Evolutionary conservation across 495 filamentous ascomycete genomes (phyloP).

Genomic region (Aspergillus asperescens): DNA sequence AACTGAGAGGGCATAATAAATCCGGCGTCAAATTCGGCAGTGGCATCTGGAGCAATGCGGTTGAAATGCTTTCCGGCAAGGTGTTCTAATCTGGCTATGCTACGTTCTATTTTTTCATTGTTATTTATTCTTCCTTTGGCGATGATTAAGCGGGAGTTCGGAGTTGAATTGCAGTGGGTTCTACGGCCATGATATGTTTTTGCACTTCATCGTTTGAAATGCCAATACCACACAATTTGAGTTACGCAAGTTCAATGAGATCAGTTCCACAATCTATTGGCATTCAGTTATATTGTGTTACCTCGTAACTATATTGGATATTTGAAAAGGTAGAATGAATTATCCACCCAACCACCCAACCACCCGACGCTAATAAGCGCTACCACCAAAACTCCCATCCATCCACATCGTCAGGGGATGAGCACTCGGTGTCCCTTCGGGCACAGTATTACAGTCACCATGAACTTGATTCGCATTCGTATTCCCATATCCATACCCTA

Average conservation of each 20-base stretch:
- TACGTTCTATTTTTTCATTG: background rate
- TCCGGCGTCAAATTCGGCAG: slow-evolving; percentile 29
- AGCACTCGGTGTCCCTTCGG: background rate
- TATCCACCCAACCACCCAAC: no score
- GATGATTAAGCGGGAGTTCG: slow-evolving; percentile 6
- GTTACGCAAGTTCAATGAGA: background rate
- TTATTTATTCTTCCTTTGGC: background rate
- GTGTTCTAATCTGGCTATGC: slow-evolving; percentile 20
- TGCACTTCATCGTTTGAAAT: background rate
- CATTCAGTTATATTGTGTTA: background rate
- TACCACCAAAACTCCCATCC: slow-evolving; percentile 8
- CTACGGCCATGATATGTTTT: background rate
- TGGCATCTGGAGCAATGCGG: slow-evolving; percentile 41
- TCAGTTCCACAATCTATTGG: background rate
- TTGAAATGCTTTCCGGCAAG: slow-evolving; percentile 32
- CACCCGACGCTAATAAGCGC: slow-evolving; percentile 10
- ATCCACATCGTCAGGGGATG: background rate
- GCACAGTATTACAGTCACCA: background rate
- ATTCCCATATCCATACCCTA: background rate
- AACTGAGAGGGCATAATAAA: slow-evolving; percentile 22
- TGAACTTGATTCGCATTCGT: background rate
- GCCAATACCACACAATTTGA: slow-evolving; percentile 7
- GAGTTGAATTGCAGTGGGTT: background rate
- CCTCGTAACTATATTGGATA: background rate
- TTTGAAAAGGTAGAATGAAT: no score